Evolutionary conservation across 805 yeast species (phyloP).

Genomic region (Candida suzukii): DNA sequence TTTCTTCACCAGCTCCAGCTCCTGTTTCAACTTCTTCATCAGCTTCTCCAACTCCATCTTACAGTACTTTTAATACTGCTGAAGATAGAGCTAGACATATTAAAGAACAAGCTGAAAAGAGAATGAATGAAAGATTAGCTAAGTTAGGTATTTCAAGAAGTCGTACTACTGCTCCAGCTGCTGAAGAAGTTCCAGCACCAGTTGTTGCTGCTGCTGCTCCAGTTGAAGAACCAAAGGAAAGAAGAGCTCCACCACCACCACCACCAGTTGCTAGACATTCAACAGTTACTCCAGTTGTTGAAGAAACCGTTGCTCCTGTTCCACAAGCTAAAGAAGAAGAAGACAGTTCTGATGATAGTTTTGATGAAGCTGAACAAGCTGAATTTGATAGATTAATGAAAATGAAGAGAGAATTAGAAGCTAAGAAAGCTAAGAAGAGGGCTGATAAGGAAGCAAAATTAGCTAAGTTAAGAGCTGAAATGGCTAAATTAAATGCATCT

Average conservation of each 20-base stretch:
- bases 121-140: conserved; percentile 82
- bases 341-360: conserved; percentile 12
- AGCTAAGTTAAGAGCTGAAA: conserved; percentile 51
- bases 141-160: conserved; percentile 60
- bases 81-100: conserved; percentile 74
- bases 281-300: neutral
- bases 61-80: conserved; percentile 25
- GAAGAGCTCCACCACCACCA: conserved; percentile 13
- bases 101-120: conserved; percentile 72
- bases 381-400: conserved; percentile 37
- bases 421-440: conserved; percentile 38
- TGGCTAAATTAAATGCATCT: conserved; percentile 42
- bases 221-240: conserved; percentile 3
- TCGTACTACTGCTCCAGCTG: conserved; percentile 11
- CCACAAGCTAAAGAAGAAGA: conserved; percentile 5
- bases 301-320: conserved; percentile 1
- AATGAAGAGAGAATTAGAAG: conserved; percentile 41
- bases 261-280: conserved; percentile 16
- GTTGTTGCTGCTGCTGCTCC: conserved; percentile 1
- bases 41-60: conserved; percentile 9
- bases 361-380: conserved; percentile 38
- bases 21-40: conserved; percentile 9
- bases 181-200: conserved; percentile 5
- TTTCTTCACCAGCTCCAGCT: conserved; percentile 10
- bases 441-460: conserved; percentile 54